A percentile compares a stretch with the other conserved stretches of the same genome.
Conservation (phyloP, 2,329 filamentous ascomycete species). For the Fusarium mangiferae region DNA sequence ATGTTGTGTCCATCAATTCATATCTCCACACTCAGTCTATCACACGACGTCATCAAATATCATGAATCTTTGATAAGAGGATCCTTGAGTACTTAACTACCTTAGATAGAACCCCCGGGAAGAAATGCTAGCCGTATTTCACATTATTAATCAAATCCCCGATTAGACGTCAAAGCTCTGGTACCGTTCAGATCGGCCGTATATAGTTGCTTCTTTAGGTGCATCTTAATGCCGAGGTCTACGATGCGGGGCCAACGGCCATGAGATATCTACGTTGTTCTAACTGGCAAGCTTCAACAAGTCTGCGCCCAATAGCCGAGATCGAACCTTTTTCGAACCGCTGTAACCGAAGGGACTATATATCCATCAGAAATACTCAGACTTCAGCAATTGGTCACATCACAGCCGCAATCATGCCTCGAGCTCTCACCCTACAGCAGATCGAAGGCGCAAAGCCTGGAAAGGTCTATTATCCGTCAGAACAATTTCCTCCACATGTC, state of each 20-base stretch:
- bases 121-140: neutral
- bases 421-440: slow-evolving; percentile 71
- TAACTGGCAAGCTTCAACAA: neutral
- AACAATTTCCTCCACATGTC: neutral
- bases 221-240: slow-evolving; percentile 19
- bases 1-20: neutral
- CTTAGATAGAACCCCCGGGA: neutral
- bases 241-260: slow-evolving; percentile 15
- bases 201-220: neutral
- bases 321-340: neutral
- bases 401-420: slow-evolving; percentile 54
- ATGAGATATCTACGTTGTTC: neutral
- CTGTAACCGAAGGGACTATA: neutral
- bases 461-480: slow-evolving; percentile 84
- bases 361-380: neutral
- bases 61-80: neutral
- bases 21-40: too few species aligned
- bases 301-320: neutral
- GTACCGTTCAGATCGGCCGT: neutral
- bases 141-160: neutral
- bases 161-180: neutral
- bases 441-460: slow-evolving; percentile 82
- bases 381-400: neutral
- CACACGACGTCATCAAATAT: neutral
- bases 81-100: too few species aligned